Evolutionary conservation across 2,329 filamentous ascomycete genomes (phyloP).

Genomic region (Cladosporium halotolerans): DNA sequence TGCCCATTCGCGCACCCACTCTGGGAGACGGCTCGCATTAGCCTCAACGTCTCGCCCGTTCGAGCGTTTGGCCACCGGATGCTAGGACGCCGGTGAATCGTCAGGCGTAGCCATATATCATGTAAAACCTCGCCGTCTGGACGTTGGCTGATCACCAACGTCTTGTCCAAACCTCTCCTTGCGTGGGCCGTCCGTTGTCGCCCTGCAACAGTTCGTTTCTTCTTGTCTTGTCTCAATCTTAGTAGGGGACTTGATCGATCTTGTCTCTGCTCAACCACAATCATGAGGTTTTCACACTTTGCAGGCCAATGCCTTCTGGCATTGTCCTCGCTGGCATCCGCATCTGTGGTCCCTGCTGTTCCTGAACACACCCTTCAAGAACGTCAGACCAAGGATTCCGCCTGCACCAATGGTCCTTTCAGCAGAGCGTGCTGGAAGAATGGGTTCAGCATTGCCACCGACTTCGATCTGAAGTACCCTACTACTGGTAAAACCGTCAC

Average conservation of each 20-base stretch:
- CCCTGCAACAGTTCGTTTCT: background rate
- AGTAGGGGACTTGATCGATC: background rate
- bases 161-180: slow-evolving; percentile 2
- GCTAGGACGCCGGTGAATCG: background rate
- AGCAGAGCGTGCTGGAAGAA: slow-evolving; percentile 35
- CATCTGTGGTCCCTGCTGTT: slow-evolving; percentile 7
- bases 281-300: slow-evolving; percentile 12
- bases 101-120: slow-evolving; percentile 5
- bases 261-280: background rate
- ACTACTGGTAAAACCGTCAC: slow-evolving; percentile 30
- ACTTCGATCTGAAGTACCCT: slow-evolving; percentile 36
- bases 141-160: background rate
- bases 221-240: background rate
- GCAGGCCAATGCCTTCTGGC: slow-evolving; percentile 11
- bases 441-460: slow-evolving; percentile 35
- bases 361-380: slow-evolving; percentile 1
- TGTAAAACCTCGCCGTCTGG: background rate
- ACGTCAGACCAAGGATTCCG: slow-evolving; percentile 16
- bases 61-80: background rate
- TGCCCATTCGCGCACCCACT: background rate
- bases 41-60: background rate
- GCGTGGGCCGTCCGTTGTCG: background rate
- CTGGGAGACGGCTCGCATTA: slow-evolving; percentile 2
- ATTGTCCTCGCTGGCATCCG: slow-evolving; percentile 9
- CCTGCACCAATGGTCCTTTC: slow-evolving; percentile 32